A percentile compares a stretch with the other conserved stretches of the same genome.
phyloP scores from a whole-genome alignment of 2,329 filamentous ascomycete genomes.

The Coleophoma cylindrospora region DNA sequence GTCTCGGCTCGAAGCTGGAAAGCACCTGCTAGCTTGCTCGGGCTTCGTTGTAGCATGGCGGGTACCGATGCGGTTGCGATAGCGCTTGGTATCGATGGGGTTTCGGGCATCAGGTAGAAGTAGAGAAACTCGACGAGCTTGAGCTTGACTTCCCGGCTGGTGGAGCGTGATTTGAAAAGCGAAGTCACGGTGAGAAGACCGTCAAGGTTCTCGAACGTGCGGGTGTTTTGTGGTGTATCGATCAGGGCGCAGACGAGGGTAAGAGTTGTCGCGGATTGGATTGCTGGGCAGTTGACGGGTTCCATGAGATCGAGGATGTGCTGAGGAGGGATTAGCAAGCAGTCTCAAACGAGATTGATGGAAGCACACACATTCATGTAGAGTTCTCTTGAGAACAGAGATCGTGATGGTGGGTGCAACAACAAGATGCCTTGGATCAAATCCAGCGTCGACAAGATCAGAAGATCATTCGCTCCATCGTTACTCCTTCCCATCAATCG shows the following conservation, averaged over 20 bases:
- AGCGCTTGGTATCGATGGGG: constrained; percentile 50
- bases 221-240: constrained; percentile 80
- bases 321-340: constrained; percentile 30
- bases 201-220: constrained; percentile 87
- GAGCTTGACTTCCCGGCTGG: constrained; percentile 83
- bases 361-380: constrained; percentile 76
- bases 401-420: constrained; percentile 84
- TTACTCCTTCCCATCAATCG: constrained; percentile 77
- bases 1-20: constrained; percentile 37
- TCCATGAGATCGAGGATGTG: constrained; percentile 92
- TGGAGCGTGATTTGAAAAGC: constrained; percentile 84
- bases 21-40: constrained; percentile 60
- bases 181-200: constrained; percentile 88
- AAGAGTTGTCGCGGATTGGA: constrained; percentile 85
- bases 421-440: constrained; percentile 84
- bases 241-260: constrained; percentile 87
- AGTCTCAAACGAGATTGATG: background rate
- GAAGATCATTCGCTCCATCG: constrained; percentile 77
- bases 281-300: constrained; percentile 83
- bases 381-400: constrained; percentile 80
- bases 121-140: constrained; percentile 97
- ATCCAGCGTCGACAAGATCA: constrained; percentile 84
- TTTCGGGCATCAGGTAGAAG: constrained; percentile 97
- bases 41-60: constrained; percentile 58
- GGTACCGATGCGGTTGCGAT: constrained; percentile 39